Evolutionary conservation across 202 grass and related monocot genomes (phyloP), one percentile per base, ranked within the genome.

Genomic region (Cymbopogon flexuosus): DNA sequence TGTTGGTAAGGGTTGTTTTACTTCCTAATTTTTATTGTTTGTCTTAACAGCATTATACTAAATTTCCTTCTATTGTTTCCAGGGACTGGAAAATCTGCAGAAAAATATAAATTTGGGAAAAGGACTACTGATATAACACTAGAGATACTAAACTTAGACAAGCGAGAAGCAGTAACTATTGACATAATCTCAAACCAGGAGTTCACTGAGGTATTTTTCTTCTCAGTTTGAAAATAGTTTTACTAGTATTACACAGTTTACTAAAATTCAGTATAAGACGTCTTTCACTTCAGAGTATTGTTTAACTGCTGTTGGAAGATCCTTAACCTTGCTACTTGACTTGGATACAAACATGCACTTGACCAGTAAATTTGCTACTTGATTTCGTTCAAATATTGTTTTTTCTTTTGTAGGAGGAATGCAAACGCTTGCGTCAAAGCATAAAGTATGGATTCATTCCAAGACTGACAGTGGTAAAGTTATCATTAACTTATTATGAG

Each of bases 111-210:
- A 88, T 93, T 75, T 77, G 96, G 96, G 18, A 99, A 93, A 85
- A 99, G 81, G 85, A 88, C 86, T 47, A 99, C 90, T 83, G 90
- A 96, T 90, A 81, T 96, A 87, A 99, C 89, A 8, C 78, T 99
- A 83, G 92, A 96, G 83, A 99, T 99, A 86, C 78, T 96, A 76
- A 96, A 99, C 85, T 91, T 99, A 85, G 91, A 99, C 85, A 99
- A 93, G 81, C 88, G 79, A 47, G 96, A 99, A 81, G 31, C 86
- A 81, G 94, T 99, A 80, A 96, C 90, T 77, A 70, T 99, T 90
- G 96, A 99, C 86, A 99, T 91, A 73, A 93, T 94, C 41, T 99
- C 96, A 77, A 99, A 99, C 84, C 96, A 99, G 73, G 96, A 99
- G 49, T 99, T 99, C 76, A 96, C 87, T 31, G 96, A 99, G 92